Conservation (phyloP, 2,329 filamentous ascomycete genomes). For the Drechslera avenae region DNA sequence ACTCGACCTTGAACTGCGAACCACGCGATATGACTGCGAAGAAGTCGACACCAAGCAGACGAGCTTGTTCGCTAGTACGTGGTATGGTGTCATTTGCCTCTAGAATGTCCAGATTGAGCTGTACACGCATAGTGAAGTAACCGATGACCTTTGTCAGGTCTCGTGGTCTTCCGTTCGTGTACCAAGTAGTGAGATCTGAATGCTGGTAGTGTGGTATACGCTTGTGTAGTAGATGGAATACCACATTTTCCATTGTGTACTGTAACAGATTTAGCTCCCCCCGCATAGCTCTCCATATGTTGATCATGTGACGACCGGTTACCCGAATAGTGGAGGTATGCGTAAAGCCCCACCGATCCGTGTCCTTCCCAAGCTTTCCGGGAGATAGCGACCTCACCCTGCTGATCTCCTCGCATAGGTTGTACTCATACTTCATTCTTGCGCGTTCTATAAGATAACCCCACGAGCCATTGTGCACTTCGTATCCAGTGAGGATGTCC, state of each 20-base stretch:
- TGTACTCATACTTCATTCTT: constrained; percentile 81
- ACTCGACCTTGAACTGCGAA: constrained; percentile 98
- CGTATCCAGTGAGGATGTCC: constrained; percentile 91
- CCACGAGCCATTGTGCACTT: constrained; percentile 93
- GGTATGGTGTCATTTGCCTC: constrained; percentile 88
- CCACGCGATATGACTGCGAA: constrained; percentile 94
- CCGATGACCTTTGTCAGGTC: constrained; percentile 76
- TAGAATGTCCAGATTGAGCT: constrained; percentile 86
- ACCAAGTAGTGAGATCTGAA: constrained; percentile 81
- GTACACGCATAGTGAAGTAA: constrained; percentile 76
- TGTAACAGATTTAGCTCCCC: constrained; percentile 89
- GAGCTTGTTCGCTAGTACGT: constrained; percentile 90
- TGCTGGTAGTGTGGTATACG: constrained; percentile 88
- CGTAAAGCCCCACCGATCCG: constrained; percentile 91
- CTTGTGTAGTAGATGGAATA: constrained; percentile 84
- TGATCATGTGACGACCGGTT: constrained; percentile 95
- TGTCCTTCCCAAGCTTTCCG: constrained; percentile 82
- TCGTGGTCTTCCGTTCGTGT: constrained; percentile 67
- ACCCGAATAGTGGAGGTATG: constrained; percentile 89
- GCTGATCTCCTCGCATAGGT: constrained; percentile 89
- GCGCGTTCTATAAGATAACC: constrained; percentile 94
- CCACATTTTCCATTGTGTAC: constrained; percentile 96
- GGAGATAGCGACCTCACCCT: constrained; percentile 84
- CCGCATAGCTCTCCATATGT: constrained; percentile 95
- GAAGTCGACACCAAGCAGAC: constrained; percentile 92